Conservation (phyloP, 495 filamentous ascomycete species). For the Durotheca rogersii region DNA sequence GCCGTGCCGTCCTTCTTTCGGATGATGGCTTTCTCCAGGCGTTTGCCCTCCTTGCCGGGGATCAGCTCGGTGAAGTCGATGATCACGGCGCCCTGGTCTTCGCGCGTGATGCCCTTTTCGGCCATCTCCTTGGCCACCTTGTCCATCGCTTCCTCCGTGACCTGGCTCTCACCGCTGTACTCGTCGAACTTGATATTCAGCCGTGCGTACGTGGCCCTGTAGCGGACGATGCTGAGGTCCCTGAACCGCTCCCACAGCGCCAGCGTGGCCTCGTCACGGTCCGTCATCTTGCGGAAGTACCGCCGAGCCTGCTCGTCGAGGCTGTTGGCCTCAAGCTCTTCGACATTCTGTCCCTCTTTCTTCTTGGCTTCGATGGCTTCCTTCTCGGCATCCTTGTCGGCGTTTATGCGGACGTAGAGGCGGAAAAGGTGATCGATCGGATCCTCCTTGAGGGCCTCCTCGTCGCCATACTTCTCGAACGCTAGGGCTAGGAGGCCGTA, state of each 20-base stretch:
- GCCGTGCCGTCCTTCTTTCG: constrained; percentile 63
- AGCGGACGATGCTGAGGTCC: constrained; percentile 82
- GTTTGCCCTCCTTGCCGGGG: constrained; percentile 58
- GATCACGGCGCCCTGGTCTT: constrained; percentile 84
- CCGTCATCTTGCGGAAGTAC: constrained; percentile 93
- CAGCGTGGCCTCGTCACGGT: constrained; percentile 72
- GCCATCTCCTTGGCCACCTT: constrained; percentile 63
- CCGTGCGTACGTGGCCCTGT: constrained; percentile 72
- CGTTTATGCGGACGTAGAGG: constrained; percentile 64
- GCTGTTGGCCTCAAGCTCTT: constrained; percentile 50
- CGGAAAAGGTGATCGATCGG: constrained; percentile 66
- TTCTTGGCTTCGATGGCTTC: constrained; percentile 50
- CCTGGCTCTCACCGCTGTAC: constrained; percentile 93
- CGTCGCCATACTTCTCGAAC: constrained; percentile 60
- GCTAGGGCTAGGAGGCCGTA: constrained; percentile 62
- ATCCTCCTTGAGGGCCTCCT: constrained; percentile 55
- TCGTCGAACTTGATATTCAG: constrained; percentile 92
- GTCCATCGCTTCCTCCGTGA: constrained; percentile 80
- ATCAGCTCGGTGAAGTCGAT: constrained; percentile 82
- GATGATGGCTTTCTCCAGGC: constrained; percentile 57
- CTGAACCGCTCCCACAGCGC: constrained; percentile 85
- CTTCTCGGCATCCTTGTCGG: constrained; percentile 57
- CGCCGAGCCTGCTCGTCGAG: constrained; percentile 63
- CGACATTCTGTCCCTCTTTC: constrained; percentile 52
- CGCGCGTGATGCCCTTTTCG: constrained; percentile 70